Base-by-base conservation (phyloP, 495 filamentous ascomycete species). In the Trichocladium uniseriatum region DNA sequence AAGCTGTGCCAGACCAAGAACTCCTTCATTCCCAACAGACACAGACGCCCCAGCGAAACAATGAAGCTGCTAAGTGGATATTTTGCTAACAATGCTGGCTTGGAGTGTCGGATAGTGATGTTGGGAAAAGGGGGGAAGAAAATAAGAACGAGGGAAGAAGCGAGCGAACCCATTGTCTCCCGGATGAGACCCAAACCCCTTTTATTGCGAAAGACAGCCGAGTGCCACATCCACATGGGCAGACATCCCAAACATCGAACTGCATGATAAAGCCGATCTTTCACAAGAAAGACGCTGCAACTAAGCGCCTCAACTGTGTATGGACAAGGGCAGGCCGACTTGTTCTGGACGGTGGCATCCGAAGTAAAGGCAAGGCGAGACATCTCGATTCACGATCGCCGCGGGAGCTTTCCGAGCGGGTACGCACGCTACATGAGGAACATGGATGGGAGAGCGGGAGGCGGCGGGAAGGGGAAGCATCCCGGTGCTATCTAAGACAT, bases 401-500 rank as follows among this genome's bases (percentile, higher is more conserved):
- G 20, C 31, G 47, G 39, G 21, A 20, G 20, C 47, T 28, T 37
- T 37, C 38, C 47, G 47, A 43, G 6, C 31, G 38, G 29, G 31
- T 36, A 19, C 4, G 13, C 31, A 32, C 31, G 11, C n/a, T 19
- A 19, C 39, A 42, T 49, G 10, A 6, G 7, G 14, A 8, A 36
- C 15, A 32, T n/a, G 20, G 20, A 19, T 36, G 32, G 47, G 20
- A 19, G 8, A 20, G 32, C 38, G 39, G 38, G 14, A 38, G 3
- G 37, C 18, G 28, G 15, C 4, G 11, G 38, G 21, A 15, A 35
- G 14, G 38, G 29, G 21, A 36, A 43, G 20, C 7, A 27, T n/a
- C 20, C 31, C 28, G 22, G 28, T 31, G 36, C 38, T 20, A 43
- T 43, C 47, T 20, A 36, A 43, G 47, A 49, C 38, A 49, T 14